A percentile compares a stretch with the other conserved stretches of the same genome.
phyloP scores from a whole-genome alignment of 225 moss, liverwort and hornwort species.

The Bryoerythrophyllum caledonicum region DNA sequence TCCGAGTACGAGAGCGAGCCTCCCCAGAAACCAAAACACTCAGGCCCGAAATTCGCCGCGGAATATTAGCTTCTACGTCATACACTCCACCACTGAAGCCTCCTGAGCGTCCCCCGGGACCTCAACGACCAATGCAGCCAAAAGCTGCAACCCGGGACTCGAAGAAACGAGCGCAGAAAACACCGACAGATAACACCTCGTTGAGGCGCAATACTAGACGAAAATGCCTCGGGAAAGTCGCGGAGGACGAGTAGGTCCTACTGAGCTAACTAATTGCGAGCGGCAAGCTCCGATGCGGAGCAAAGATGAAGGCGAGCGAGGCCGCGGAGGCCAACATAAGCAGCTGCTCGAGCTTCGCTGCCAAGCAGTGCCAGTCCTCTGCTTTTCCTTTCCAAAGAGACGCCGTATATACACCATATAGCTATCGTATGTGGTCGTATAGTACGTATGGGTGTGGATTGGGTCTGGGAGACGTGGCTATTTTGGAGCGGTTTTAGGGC shows the following conservation, averaged over 20 bases:
- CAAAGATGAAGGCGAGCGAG: background rate
- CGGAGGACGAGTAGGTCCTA: background rate
- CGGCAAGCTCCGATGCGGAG: background rate
- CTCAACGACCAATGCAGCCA: conserved; percentile 19
- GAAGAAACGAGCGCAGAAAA: no score
- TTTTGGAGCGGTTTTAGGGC: conserved; percentile 13
- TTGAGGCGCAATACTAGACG: background rate
- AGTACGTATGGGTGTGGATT: background rate
- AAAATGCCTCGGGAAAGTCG: background rate
- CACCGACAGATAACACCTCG: background rate
- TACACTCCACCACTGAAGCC: background rate
- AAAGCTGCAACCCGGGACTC: background rate
- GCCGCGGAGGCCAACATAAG: conserved; percentile 9
- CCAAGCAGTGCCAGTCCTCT: background rate
- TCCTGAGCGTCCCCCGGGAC: background rate
- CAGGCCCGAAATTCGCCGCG: background rate
- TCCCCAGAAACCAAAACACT: background rate
- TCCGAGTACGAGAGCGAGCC: background rate
- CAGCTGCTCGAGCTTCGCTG: background rate
- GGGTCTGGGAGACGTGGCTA: conserved; percentile 13
- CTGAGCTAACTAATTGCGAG: background rate
- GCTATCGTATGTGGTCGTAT: accelerated
- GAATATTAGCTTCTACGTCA: background rate
- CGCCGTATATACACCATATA: background rate
- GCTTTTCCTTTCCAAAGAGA: background rate